Evolutionary conservation across 2,329 filamentous ascomycete species (phyloP).

Genomic region (Drechslerella dactyloides): DNA sequence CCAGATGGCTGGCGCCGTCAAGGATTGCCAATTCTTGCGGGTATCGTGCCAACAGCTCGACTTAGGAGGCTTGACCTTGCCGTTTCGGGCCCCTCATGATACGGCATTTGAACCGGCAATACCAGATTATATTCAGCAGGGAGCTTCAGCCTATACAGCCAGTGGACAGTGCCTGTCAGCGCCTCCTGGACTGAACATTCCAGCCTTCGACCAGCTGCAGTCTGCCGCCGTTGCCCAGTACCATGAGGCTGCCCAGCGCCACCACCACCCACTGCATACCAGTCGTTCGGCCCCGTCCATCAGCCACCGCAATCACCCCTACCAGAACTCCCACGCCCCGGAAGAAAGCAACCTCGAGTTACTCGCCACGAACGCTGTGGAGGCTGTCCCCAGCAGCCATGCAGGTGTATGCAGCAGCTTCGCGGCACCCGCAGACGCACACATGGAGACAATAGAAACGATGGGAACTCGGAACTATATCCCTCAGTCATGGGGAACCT

Average conservation of each 20-base stretch:
- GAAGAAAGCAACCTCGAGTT: slow-evolving; percentile 23
- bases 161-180: slow-evolving; percentile 15
- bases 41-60: slow-evolving; percentile 60
- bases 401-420: not conserved
- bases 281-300: slow-evolving; percentile 26
- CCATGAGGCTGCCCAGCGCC: not conserved
- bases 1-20: slow-evolving; percentile 71
- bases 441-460: slow-evolving; percentile 6
- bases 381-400: not conserved
- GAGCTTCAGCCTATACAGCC: slow-evolving; percentile 14
- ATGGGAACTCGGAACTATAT: not conserved
- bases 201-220: slow-evolving; percentile 10
- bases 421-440: slow-evolving; percentile 1
- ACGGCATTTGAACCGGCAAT: not conserved
- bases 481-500: not conserved
- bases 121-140: too few relatives aligned
- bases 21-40: slow-evolving; percentile 77
- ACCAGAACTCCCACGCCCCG: not conserved
- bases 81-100: not conserved
- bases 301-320: slow-evolving; percentile 1
- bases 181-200: slow-evolving; percentile 15
- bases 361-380: slow-evolving; percentile 23
- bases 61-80: not conserved
- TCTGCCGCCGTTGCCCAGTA: not conserved
- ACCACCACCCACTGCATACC: slow-evolving; percentile 8